A percentile compares a stretch with the other conserved stretches of the same genome.
phyloP scores from a whole-genome alignment of 2,329 filamentous ascomycete genomes.

The Botrytis hyacinthi region DNA sequence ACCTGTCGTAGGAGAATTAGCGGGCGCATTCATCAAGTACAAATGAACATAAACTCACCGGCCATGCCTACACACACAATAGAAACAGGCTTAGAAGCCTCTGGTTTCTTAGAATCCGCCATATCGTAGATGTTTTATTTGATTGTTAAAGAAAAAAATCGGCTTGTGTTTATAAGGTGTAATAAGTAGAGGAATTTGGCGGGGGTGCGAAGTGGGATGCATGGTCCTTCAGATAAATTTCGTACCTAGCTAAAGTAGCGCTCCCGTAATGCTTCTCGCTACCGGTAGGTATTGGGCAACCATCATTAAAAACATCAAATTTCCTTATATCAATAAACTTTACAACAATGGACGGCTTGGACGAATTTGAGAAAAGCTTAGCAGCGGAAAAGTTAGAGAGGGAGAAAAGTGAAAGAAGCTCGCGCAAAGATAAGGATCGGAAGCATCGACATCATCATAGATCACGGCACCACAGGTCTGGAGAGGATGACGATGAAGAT shows the following conservation, averaged over 20 bases:
- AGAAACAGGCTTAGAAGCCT: slow-evolving; percentile 58
- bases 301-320: slow-evolving; percentile 14
- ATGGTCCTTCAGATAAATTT: slow-evolving; percentile 23
- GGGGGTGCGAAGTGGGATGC: slow-evolving; percentile 33
- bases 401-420: slow-evolving; percentile 47
- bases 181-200: slow-evolving; percentile 24
- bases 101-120: slow-evolving; percentile 42
- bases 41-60: slow-evolving; percentile 48
- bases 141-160: not conserved
- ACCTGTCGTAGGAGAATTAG: slow-evolving; percentile 48
- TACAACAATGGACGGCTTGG: slow-evolving; percentile 51
- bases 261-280: slow-evolving; percentile 16
- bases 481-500: slow-evolving; percentile 33
- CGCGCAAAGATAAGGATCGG: slow-evolving; percentile 44
- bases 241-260: slow-evolving; percentile 20
- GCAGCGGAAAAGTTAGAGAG: slow-evolving; percentile 60
- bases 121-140: slow-evolving; percentile 26
- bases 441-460: slow-evolving; percentile 40
- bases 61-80: slow-evolving; percentile 98
- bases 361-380: slow-evolving; percentile 76
- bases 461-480: slow-evolving; percentile 33
- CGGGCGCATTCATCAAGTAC: slow-evolving; percentile 1
- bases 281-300: not conserved
- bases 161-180: slow-evolving; percentile 10
- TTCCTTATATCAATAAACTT: slow-evolving; percentile 16